These are phyloP conservation scores for Globisporangium canariense DNA, from an alignment of 352 stramenopile species.

Conservation along the genomic window DNA sequence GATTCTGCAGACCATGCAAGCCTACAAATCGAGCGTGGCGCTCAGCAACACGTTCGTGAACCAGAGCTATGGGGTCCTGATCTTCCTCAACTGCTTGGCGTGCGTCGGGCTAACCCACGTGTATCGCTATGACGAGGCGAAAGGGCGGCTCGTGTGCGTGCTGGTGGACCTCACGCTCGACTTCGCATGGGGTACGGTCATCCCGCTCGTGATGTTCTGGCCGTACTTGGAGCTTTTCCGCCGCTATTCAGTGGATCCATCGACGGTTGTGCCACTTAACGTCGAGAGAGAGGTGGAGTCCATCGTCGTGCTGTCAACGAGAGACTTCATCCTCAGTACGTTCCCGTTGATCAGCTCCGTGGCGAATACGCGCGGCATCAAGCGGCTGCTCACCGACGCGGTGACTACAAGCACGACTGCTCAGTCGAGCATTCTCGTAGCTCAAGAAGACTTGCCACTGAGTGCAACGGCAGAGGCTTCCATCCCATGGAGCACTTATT, in stretches of 20 bases:
- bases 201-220: not conserved
- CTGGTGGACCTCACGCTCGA: slow-evolving; percentile 2
- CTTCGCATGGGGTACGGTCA: not conserved
- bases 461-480: not conserved
- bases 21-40: not conserved
- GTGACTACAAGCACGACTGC: not conserved
- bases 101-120: not conserved
- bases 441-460: not conserved
- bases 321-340: not conserved
- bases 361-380: not conserved
- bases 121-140: not conserved
- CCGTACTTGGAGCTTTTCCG: slow-evolving; percentile 5
- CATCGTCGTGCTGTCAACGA: not conserved
- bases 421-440: not conserved
- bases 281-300: not conserved
- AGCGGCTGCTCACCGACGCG: not conserved
- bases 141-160: not conserved
- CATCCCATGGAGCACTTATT: not conserved
- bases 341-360: slow-evolving; percentile 1
- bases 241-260: not conserved
- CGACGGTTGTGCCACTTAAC: not conserved
- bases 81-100: slow-evolving; percentile 12
- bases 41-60: slow-evolving; percentile 12
- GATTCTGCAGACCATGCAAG: not conserved
- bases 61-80: slow-evolving; percentile 8